These are phyloP conservation scores for Tuber calosporum DNA, from an alignment of 495 filamentous ascomycete species.

Conservation along the genomic window DNA sequence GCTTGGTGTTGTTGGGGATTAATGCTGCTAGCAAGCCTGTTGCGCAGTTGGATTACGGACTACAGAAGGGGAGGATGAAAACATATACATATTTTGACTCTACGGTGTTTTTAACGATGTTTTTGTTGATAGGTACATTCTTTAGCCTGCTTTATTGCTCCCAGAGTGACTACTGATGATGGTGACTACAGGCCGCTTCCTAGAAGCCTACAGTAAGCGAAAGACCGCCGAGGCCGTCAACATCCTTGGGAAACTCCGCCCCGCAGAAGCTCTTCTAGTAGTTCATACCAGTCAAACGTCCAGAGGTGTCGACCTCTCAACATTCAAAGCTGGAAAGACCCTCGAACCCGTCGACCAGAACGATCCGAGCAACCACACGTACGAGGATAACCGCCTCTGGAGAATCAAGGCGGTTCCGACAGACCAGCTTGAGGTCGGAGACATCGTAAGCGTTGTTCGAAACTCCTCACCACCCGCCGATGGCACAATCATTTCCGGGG, in stretches of 20 bases:
- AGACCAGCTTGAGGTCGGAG: constrained; percentile 73
- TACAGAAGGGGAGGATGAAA: constrained; percentile 45
- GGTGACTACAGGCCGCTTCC: constrained; percentile 49
- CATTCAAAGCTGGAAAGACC: not conserved
- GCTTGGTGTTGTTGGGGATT: constrained; percentile 66
- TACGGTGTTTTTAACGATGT: constrained; percentile 85
- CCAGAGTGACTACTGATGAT: not conserved
- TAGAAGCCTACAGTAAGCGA: constrained; percentile 87
- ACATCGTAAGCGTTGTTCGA: constrained; percentile 64
- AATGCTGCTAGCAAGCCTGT: constrained; percentile 47
- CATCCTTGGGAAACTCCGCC: constrained; percentile 66
- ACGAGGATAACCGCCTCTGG: constrained; percentile 7
- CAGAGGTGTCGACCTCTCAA: not conserved
- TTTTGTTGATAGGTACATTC: constrained; percentile 60
- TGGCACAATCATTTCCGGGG: constrained; percentile 57
- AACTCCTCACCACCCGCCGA: constrained; percentile 79
- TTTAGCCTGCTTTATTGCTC: not conserved
- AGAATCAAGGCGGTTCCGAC: constrained; percentile 48
- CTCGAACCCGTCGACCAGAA: not conserved
- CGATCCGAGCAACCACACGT: not conserved
- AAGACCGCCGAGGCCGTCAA: constrained; percentile 81
- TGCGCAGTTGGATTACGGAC: constrained; percentile 35
- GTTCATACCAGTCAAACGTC: constrained; percentile 23
- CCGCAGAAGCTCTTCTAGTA: constrained; percentile 66
- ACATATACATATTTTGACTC: constrained; percentile 73